A percentile compares a stretch with the other conserved stretches of the same genome.
Conservation (phyloP, 768 basidiomycete genomes). For the Hypholoma fasciculare region DNA sequence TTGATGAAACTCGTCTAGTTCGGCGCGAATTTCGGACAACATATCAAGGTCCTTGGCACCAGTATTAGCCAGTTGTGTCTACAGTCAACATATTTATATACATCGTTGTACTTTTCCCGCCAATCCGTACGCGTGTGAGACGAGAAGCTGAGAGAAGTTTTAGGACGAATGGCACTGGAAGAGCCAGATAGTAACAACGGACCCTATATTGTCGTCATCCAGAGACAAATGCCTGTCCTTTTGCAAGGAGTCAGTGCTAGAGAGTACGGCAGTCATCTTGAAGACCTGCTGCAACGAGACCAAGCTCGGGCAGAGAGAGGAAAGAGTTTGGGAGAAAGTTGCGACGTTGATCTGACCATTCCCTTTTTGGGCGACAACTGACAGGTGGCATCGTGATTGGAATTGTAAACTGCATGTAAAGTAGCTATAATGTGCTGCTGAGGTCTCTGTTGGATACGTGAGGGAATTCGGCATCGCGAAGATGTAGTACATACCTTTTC, state of each 20-base stretch:
- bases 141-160: conserved; percentile 47
- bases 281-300: conserved; percentile 15
- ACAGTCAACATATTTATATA: conserved; percentile 18
- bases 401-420: neutral
- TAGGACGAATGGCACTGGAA: conserved; percentile 11
- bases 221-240: conserved; percentile 61
- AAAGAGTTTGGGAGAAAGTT: conserved; percentile 20
- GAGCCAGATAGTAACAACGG: conserved; percentile 20
- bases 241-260: conserved; percentile 56
- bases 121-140: conserved; percentile 66
- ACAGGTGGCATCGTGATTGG: conserved; percentile 11
- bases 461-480: too few relatives aligned
- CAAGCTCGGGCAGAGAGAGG: conserved; percentile 18
- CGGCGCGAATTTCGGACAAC: conserved; percentile 79
- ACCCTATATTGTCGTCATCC: conserved; percentile 70
- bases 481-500: too few relatives aligned
- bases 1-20: conserved; percentile 85
- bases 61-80: conserved; percentile 2
- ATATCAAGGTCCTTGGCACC: conserved; percentile 65
- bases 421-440: conserved; percentile 4
- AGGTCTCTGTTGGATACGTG: too few relatives aligned
- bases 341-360: conserved; percentile 22
- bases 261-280: conserved; percentile 66
- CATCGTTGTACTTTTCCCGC: conserved; percentile 79
- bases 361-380: conserved; percentile 28